Conservation (phyloP, 768 basidiomycete species). For the Clavulina sp. region DNA sequence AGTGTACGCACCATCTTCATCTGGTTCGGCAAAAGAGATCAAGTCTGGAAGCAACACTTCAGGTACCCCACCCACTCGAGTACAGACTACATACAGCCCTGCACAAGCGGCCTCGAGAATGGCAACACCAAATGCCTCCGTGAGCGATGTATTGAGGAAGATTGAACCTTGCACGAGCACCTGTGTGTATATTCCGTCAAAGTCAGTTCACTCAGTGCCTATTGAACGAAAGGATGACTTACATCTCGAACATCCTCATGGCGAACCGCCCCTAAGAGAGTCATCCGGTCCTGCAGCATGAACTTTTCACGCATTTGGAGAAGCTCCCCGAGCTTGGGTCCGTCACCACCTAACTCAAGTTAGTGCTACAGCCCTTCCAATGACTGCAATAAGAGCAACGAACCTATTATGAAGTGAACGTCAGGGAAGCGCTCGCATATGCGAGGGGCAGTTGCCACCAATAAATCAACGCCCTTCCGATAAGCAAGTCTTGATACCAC, state of each 20-base stretch:
- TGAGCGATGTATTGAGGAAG: slow-evolving; percentile 88
- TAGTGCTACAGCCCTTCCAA: not conserved
- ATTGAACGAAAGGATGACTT: slow-evolving; percentile 16
- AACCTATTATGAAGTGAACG: slow-evolving; percentile 78
- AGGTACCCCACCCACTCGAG: slow-evolving; percentile 86
- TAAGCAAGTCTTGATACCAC: slow-evolving; percentile 83
- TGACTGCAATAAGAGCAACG: slow-evolving; percentile 11
- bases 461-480: slow-evolving; percentile 88
- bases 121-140: slow-evolving; percentile 94
- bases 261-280: slow-evolving; percentile 63
- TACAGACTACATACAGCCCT: slow-evolving; percentile 86
- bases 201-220: not conserved
- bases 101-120: slow-evolving; percentile 93
- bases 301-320: slow-evolving; percentile 92
- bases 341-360: slow-evolving; percentile 69
- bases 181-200: slow-evolving; percentile 14
- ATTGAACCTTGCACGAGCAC: slow-evolving; percentile 77
- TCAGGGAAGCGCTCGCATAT: slow-evolving; percentile 76
- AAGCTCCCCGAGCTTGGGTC: slow-evolving; percentile 86
- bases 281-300: slow-evolving; percentile 78
- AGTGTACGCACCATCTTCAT: slow-evolving; percentile 62
- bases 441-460: slow-evolving; percentile 79
- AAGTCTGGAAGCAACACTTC: slow-evolving; percentile 88
- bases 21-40: slow-evolving; percentile 88
- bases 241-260: slow-evolving; percentile 75